These are phyloP conservation scores for Beauveria brongniartii DNA, from an alignment of 2,329 filamentous ascomycete species.

Conservation along the genomic window DNA sequence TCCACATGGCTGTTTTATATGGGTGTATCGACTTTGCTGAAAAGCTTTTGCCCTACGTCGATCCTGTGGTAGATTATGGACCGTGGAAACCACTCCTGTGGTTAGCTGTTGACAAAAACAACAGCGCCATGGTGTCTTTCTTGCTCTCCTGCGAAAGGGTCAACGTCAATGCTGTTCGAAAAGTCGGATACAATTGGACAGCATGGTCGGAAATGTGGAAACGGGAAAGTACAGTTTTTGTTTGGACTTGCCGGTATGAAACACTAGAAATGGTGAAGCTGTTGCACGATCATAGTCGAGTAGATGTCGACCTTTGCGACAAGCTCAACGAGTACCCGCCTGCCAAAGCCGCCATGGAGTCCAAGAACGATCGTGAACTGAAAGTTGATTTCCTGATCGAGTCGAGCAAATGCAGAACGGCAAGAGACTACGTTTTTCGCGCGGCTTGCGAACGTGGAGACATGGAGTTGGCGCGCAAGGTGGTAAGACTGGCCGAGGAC, in stretches of 20 bases:
- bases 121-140: no score
- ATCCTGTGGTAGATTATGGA: no score
- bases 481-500: background rate
- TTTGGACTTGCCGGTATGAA: accelerated
- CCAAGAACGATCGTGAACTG: no score
- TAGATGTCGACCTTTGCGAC: background rate
- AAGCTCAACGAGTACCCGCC: background rate
- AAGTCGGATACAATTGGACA: no score
- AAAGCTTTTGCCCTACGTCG: no score
- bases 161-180: no score
- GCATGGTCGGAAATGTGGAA: no score
- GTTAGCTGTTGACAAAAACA: accelerated
- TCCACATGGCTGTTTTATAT: no score
- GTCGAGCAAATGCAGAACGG: background rate
- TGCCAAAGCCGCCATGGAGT: background rate
- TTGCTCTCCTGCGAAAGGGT: no score
- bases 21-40: accelerated
- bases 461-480: background rate
- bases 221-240: background rate
- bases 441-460: background rate
- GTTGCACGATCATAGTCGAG: background rate
- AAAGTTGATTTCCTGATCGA: background rate
- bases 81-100: no score
- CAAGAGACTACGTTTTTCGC: background rate
- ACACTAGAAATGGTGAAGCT: background rate